Evolutionary conservation across 208 protist genomes (phyloP).

Genomic region (Acanthamoeba healyi): DNA sequence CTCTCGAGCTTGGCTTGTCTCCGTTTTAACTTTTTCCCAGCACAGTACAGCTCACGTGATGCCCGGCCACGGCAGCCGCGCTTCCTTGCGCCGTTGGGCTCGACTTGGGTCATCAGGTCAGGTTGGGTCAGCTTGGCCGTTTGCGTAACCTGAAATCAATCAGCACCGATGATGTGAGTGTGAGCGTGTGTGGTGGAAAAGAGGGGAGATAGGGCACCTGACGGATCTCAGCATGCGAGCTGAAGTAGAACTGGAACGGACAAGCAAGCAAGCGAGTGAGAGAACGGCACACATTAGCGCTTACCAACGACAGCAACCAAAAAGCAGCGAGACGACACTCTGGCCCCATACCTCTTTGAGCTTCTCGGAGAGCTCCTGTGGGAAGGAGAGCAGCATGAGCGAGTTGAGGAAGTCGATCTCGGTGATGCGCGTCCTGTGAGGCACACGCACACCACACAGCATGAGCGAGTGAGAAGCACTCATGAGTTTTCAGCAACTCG

Average conservation of each 20-base stretch:
- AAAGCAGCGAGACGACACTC: background rate
- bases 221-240: constrained; percentile 41
- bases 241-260: constrained; percentile 52
- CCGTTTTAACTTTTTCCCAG: too few relatives aligned
- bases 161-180: too few relatives aligned
- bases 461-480: too few relatives aligned
- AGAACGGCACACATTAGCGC: background rate
- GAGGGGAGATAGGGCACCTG: constrained; percentile 36
- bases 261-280: background rate
- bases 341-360: constrained; percentile 77
- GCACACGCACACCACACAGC: background rate
- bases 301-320: background rate
- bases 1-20: too few relatives aligned
- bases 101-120: too few relatives aligned
- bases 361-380: constrained; percentile 45
- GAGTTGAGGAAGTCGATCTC: constrained; percentile 72
- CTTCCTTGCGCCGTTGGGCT: too few relatives aligned
- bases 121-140: background rate
- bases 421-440: constrained; percentile 27
- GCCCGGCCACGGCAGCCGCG: too few relatives aligned
- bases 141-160: constrained; percentile 51
- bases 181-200: constrained; percentile 69
- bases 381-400: constrained; percentile 64
- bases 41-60: too few relatives aligned
- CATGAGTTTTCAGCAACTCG: too few relatives aligned